phyloP scores from a whole-genome alignment of 1,284 basidiomycete genomes.

The Schizophyllum commune region DNA sequence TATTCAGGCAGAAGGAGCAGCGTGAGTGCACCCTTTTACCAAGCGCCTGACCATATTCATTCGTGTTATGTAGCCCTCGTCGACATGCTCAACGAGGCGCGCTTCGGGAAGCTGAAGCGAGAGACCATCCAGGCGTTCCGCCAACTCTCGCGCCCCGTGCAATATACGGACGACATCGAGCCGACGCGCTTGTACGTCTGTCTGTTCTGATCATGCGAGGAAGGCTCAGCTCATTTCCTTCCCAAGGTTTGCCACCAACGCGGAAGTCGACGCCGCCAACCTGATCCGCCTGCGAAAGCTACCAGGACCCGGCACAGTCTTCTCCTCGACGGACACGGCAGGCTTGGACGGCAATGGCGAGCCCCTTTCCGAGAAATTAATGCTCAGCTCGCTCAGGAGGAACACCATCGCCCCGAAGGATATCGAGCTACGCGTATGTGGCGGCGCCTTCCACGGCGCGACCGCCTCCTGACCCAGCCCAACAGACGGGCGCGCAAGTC shows the following conservation, averaged over 20 bases:
- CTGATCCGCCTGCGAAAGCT: conserved; percentile 46
- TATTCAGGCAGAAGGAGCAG: conserved; percentile 40
- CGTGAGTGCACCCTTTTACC: not conserved
- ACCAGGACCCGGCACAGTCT: conserved; percentile 26
- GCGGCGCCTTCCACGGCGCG: not conserved
- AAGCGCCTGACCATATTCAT: conserved; percentile 26
- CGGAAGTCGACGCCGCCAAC: conserved; percentile 82
- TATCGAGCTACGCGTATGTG: conserved; percentile 10
- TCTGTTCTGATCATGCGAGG: not conserved
- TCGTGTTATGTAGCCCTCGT: conserved; percentile 94
- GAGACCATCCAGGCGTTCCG: conserved; percentile 57
- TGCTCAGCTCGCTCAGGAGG: conserved; percentile 25
- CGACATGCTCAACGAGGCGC: conserved; percentile 89
- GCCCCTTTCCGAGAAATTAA: conserved; percentile 15
- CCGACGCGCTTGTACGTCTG: conserved; percentile 70
- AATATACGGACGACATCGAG: conserved; percentile 65
- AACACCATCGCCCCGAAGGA: conserved; percentile 26
- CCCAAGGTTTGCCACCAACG: conserved; percentile 67
- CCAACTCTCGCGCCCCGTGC: conserved; percentile 46
- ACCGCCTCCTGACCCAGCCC: conserved; percentile 25
- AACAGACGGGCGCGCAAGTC: conserved; percentile 54
- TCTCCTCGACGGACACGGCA: conserved; percentile 24
- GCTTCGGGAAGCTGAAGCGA: conserved; percentile 63
- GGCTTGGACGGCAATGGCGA: conserved; percentile 27
- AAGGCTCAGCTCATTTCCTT: conserved; percentile 6